These are phyloP conservation scores for Jamesozyma jinghongensis DNA, from an alignment of 805 yeast genomes.

Conservation along the genomic window DNA sequence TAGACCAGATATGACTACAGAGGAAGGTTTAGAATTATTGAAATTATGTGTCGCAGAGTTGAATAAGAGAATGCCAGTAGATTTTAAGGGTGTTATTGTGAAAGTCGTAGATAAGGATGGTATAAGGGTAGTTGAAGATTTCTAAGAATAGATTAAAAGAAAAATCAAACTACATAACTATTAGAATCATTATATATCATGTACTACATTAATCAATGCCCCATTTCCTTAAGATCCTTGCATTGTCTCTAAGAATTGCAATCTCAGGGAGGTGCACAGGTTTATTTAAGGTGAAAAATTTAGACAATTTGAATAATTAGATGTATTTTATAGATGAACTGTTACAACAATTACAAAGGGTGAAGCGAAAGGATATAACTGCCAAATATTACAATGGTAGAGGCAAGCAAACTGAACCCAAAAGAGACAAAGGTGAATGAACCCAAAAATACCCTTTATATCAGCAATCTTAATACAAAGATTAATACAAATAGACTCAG, in stretches of 20 bases:
- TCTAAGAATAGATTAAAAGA: slow-evolving; percentile 3
- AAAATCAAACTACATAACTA: not conserved
- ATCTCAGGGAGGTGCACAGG: slow-evolving; percentile 12
- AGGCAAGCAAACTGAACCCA: not conserved
- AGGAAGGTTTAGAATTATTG: slow-evolving; percentile 71
- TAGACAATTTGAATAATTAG: no score
- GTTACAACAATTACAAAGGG: no score
- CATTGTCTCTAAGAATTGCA: no score
- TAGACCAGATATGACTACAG: slow-evolving; percentile 60
- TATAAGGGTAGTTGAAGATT: slow-evolving; percentile 35
- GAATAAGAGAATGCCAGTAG: slow-evolving; percentile 61
- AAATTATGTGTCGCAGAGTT: slow-evolving; percentile 70
- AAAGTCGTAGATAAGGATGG: slow-evolving; percentile 61
- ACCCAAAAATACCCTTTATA: slow-evolving; percentile 44
- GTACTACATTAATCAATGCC: no score
- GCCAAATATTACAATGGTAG: no score
- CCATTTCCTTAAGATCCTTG: no score
- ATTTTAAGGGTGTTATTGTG: slow-evolving; percentile 77
- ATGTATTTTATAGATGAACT: no score
- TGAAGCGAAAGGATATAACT: no score
- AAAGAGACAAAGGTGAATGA: not conserved
- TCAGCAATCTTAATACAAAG: slow-evolving; percentile 52
- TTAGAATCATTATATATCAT: not conserved
- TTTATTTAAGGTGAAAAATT: not conserved
- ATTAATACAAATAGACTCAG: slow-evolving; percentile 34